A percentile compares a stretch with the other conserved stretches of the same genome.
These are phyloP conservation scores for Trifolium repens DNA, from an alignment of 306 rosid genomes.

Conservation along the genomic window DNA sequence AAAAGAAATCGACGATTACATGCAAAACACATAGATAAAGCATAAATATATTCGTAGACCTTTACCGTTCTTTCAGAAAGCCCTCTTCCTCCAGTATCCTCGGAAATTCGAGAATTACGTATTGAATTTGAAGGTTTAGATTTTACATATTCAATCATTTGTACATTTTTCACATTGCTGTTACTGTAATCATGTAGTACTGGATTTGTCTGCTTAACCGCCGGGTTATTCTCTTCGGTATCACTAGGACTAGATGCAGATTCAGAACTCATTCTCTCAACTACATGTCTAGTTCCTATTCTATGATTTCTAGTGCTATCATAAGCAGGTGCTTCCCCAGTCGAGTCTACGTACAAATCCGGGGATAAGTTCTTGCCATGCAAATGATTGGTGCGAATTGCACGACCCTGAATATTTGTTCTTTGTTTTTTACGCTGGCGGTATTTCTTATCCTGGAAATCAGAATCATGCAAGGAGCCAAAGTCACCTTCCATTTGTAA, in stretches of 20 bases:
- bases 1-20: neutral
- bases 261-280: slow-evolving; percentile 58
- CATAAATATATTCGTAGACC: slow-evolving; percentile 45
- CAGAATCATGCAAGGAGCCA: slow-evolving; percentile 55
- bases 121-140: slow-evolving; percentile 54
- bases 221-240: slow-evolving; percentile 50
- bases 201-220: slow-evolving; percentile 45
- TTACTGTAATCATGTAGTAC: slow-evolving; percentile 47
- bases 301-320: slow-evolving; percentile 53
- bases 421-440: slow-evolving; percentile 48
- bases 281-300: slow-evolving; percentile 52
- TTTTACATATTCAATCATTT: slow-evolving; percentile 58
- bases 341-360: slow-evolving; percentile 63
- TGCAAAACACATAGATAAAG: neutral
- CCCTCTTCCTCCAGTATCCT: slow-evolving; percentile 57
- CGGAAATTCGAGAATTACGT: slow-evolving; percentile 36
- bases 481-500: slow-evolving; percentile 54
- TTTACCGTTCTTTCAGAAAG: slow-evolving; percentile 42
- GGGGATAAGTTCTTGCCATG: slow-evolving; percentile 60
- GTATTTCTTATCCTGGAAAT: slow-evolving; percentile 61
- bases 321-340: slow-evolving; percentile 53
- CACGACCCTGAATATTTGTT: slow-evolving; percentile 40
- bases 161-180: slow-evolving; percentile 48
- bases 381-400: slow-evolving; percentile 38
- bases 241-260: slow-evolving; percentile 57